A percentile compares a stretch with the other conserved stretches of the same genome.
Evolutionary conservation across 2,329 filamentous ascomycete genomes (phyloP).

Genomic region (Mollisia scopiformis): DNA sequence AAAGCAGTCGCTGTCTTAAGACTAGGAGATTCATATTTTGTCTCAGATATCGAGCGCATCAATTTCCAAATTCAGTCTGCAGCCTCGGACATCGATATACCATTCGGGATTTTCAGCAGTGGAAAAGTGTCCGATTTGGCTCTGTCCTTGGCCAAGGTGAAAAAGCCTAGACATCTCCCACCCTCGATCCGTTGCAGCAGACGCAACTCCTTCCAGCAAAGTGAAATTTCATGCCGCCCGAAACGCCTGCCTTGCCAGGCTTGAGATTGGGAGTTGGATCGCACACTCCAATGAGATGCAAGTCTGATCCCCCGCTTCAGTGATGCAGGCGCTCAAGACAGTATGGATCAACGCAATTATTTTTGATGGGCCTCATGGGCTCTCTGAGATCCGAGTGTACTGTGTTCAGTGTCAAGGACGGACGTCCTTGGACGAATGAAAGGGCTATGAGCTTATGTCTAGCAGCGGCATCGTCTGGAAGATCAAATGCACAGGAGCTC

Average conservation of each 20-base stretch:
- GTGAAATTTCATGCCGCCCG: not conserved
- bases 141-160: not conserved
- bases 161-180: not conserved
- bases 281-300: conserved; percentile 13
- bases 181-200: conserved; percentile 1
- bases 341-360: conserved; percentile 17
- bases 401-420: conserved; percentile 2
- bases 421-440: conserved; percentile 15
- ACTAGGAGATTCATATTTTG: not conserved
- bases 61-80: not conserved
- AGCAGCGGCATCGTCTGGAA: conserved; percentile 21
- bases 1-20: not conserved
- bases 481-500: conserved; percentile 5
- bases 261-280: not conserved
- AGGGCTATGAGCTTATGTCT: conserved; percentile 13
- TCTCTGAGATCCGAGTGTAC: conserved; percentile 5
- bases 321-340: conserved; percentile 9
- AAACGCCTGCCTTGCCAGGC: not conserved
- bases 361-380: conserved; percentile 5
- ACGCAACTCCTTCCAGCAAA: not conserved
- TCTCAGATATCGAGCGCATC: not conserved
- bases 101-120: not conserved
- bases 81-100: not conserved
- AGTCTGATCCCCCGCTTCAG: conserved; percentile 8
- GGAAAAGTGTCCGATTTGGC: not conserved